Base-by-base conservation (phyloP, 441 rosid genomes). In the Erodium chrysanthum region DNA sequence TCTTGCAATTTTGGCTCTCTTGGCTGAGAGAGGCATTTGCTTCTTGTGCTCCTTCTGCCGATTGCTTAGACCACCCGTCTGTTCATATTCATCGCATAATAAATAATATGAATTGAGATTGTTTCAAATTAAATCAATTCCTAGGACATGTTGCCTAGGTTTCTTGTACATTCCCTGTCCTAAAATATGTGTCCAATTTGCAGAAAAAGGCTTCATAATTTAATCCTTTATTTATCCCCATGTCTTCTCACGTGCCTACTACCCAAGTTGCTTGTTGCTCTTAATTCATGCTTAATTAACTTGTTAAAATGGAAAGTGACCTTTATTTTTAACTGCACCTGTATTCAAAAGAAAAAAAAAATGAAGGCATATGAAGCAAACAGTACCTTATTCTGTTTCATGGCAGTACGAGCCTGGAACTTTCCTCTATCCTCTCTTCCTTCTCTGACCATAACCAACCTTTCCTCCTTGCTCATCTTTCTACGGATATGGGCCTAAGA, bases 391-490 rank as follows among this genome's bases (percentile, higher is more conserved):
- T 91, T 89, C 82, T 89, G 85, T 73, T 89, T 93, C 29, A 85
- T 17, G 52, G 97, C 96, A 37, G 89, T 29, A 74, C 85, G 84
- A 75, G 97, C 75, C 74, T 71, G 73, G 79, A 78, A 93, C 73
- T 86, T 86, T 60, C 76, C 93, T 69, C 91, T 81, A 46, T 84
- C 97, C 77, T 93, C 96, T 68, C 98, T 85, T 37, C 98, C 98
- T 5, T 89, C 96, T 79, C 77, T 86, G 59, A 91, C 92, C 21
- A 85, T 66, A 15, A 81, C 96, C 65, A 93, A 78, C 68, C 89
- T 81, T 79, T 93, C 88, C 71, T 88, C 88, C 82, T 91, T 93
- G 78, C 76, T 93, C 59, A 89, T 76, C 76, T 77, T 91, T 67
- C 78, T 84, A 78, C 80, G 79, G 74, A 93, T 81, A 76, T 88